Conservation (phyloP, 108 stramenopile genomes). For the Fragilariopsis cylindrus region DNA sequence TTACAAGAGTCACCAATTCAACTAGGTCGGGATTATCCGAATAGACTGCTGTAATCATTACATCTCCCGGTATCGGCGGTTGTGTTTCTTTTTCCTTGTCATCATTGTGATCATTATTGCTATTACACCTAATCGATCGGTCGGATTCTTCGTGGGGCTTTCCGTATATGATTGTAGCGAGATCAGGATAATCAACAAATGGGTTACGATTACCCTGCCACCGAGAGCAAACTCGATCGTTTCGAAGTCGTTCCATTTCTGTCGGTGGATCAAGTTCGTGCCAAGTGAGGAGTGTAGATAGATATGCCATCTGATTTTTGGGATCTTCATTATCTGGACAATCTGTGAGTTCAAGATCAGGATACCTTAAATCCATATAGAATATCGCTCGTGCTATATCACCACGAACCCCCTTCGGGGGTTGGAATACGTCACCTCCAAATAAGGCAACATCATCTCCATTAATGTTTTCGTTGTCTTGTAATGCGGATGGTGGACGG, state of each 20-base stretch:
- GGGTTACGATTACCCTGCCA: slow-evolving; percentile 87
- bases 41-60: slow-evolving; percentile 34
- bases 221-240: slow-evolving; percentile 54
- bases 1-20: slow-evolving; percentile 38
- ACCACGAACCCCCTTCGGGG: slow-evolving; percentile 58
- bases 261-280: slow-evolving; percentile 68
- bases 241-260: slow-evolving; percentile 59
- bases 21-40: slow-evolving; percentile 47
- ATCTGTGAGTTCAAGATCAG: slow-evolving; percentile 35
- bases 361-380: slow-evolving; percentile 78
- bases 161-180: slow-evolving; percentile 40
- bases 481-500: slow-evolving; percentile 14
- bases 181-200: slow-evolving; percentile 78
- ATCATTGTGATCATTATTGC: not conserved
- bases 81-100: not conserved
- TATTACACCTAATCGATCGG: not conserved
- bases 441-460: slow-evolving; percentile 26
- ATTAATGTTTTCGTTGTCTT: slow-evolving; percentile 19
- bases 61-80: slow-evolving; percentile 27
- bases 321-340: slow-evolving; percentile 18
- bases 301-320: slow-evolving; percentile 43
- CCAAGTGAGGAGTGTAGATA: slow-evolving; percentile 63
- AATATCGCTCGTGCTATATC: slow-evolving; percentile 78
- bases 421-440: slow-evolving; percentile 42
- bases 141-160: not conserved